Evolutionary conservation across 1,284 basidiomycete genomes (phyloP).

Genomic region (Moesziomyces parantarcticus): DNA sequence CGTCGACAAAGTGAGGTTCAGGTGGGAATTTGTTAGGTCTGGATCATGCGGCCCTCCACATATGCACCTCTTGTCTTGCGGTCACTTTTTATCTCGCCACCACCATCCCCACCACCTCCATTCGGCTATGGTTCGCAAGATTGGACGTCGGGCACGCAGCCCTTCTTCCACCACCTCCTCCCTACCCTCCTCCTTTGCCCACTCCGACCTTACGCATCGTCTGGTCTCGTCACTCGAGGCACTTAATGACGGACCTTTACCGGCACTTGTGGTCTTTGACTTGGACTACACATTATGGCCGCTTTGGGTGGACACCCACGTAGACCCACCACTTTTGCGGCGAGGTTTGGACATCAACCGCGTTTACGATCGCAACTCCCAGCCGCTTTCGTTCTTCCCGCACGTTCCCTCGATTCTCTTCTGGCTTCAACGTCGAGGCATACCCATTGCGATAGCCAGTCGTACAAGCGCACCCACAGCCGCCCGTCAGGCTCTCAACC

Average conservation of each 20-base stretch:
- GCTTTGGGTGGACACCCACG: conserved; percentile 63
- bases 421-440: conserved; percentile 28
- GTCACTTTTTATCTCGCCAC: not conserved
- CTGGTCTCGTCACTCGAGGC: conserved; percentile 17
- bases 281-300: conserved; percentile 67
- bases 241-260: conserved; percentile 22
- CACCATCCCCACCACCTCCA: too few relatives aligned
- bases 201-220: not conserved
- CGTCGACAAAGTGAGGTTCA: too few relatives aligned
- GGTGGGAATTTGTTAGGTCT: too few relatives aligned
- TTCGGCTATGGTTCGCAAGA: conserved; percentile 22
- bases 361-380: conserved; percentile 50
- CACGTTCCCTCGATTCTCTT: conserved; percentile 62
- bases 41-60: too few relatives aligned
- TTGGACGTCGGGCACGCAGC: conserved; percentile 17
- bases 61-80: not conserved
- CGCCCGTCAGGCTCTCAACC: conserved; percentile 60
- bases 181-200: conserved; percentile 1
- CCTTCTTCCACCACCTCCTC: not conserved
- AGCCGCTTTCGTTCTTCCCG: conserved; percentile 55
- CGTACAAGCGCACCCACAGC: conserved; percentile 58
- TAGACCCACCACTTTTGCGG: conserved; percentile 55
- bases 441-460: conserved; percentile 57
- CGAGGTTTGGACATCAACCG: conserved; percentile 47
- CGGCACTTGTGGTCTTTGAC: conserved; percentile 61